Conservation (phyloP, 1,139 yeast genomes). For the Petasospora rhodanensis region DNA sequence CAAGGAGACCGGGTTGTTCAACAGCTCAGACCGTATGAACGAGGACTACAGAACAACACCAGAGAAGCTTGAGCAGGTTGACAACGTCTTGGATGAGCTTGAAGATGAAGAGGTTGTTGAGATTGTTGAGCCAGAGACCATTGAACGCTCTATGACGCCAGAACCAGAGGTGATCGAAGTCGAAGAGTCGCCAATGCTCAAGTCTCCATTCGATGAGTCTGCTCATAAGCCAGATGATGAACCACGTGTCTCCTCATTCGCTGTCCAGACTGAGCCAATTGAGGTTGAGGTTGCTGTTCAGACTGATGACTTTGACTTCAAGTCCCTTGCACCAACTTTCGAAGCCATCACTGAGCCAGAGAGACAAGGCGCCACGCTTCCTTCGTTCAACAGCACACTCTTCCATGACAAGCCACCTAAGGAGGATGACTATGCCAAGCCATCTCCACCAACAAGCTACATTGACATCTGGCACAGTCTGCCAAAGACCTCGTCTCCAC, state of each 20-base stretch:
- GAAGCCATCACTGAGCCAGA: constrained; percentile 5
- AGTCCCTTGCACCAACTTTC: constrained; percentile 1
- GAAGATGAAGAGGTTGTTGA: constrained; percentile 2
- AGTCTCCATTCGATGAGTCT: constrained; percentile 2
- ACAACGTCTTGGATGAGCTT: constrained; percentile 1
- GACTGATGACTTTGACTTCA: constrained; percentile 9
- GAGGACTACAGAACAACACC: constrained; percentile 10
- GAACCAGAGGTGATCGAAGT: no score
- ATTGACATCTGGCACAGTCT: constrained; percentile 25
- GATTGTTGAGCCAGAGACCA: no score
- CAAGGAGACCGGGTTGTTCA: constrained; percentile 17
- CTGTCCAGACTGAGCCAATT: constrained; percentile 2
- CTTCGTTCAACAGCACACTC: constrained; percentile 21
- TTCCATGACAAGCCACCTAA: constrained; percentile 24
- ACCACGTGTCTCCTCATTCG: background rate
- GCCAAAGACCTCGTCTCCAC: constrained; percentile 17
- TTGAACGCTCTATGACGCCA: no score
- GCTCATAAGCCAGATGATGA: background rate
- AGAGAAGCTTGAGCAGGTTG: background rate
- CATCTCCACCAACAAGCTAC: constrained; percentile 20
- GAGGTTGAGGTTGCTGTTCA: constrained; percentile 15
- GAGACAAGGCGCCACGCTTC: constrained; percentile 11
- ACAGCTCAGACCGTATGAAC: constrained; percentile 11
- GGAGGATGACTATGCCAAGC: constrained; percentile 3
- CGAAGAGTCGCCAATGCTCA: constrained; percentile 3